Percentiles rank a stretch among this genome's conserved stretches.
These are phyloP conservation scores for Aphanocladium album DNA, from an alignment of 2,329 filamentous ascomycete species.

Conservation along the genomic window DNA sequence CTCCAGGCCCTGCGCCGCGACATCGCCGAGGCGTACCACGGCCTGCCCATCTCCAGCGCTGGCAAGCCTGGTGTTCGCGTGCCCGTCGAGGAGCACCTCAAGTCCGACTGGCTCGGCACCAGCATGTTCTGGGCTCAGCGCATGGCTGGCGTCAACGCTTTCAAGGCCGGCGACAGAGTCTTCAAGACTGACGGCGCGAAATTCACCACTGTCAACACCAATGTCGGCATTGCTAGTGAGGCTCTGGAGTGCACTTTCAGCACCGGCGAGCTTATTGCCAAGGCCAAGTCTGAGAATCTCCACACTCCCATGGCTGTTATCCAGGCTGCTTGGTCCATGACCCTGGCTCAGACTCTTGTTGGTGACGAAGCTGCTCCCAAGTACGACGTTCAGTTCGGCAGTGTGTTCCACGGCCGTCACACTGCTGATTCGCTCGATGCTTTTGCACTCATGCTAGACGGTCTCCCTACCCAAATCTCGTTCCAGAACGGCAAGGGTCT, in stretches of 20 bases:
- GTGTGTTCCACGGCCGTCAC: slow-evolving; percentile 13
- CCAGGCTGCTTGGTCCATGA: slow-evolving; percentile 15
- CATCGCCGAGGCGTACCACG: slow-evolving; percentile 10
- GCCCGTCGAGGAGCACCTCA: slow-evolving; percentile 10
- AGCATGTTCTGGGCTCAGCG: slow-evolving; percentile 13
- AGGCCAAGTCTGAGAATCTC: slow-evolving; percentile 10
- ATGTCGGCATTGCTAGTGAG: slow-evolving; percentile 10
- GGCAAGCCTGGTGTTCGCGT: slow-evolving; percentile 11
- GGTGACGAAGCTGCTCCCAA: neutral
- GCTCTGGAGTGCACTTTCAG: slow-evolving; percentile 9
- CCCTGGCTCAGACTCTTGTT: slow-evolving; percentile 12
- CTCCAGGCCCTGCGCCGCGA: slow-evolving; percentile 9
- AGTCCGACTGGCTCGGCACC: slow-evolving; percentile 14
- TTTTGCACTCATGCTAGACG: slow-evolving; percentile 14
- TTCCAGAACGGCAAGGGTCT: neutral
- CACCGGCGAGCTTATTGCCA: slow-evolving; percentile 8
- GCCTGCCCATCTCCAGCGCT: slow-evolving; percentile 8
- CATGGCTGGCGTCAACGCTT: slow-evolving; percentile 6
- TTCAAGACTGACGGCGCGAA: neutral
- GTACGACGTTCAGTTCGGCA: slow-evolving; percentile 16
- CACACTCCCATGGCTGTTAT: slow-evolving; percentile 9
- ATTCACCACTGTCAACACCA: neutral
- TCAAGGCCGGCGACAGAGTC: neutral
- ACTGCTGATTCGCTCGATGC: slow-evolving; percentile 8
- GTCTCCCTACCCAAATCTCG: slow-evolving; percentile 5